Conservation (phyloP, 371 early-diverging fungal genomes). For the Mucor piriformis region DNA sequence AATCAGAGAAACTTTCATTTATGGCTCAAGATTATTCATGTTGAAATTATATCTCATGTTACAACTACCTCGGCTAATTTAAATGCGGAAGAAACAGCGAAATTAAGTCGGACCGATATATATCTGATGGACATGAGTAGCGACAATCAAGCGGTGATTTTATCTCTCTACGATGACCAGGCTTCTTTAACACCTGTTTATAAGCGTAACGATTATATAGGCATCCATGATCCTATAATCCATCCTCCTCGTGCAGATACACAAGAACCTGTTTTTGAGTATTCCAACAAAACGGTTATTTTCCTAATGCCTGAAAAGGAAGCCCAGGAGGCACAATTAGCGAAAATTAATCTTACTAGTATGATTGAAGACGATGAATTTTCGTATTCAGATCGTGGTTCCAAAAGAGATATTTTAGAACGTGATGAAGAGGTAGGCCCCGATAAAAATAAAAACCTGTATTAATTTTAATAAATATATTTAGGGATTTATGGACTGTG, state of each 20-base stretch:
- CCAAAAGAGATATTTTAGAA: slow-evolving; percentile 29
- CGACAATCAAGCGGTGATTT: slow-evolving; percentile 28
- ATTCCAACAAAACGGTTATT: slow-evolving; percentile 31
- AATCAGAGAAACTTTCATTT: slow-evolving; percentile 9
- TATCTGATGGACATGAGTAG: slow-evolving; percentile 39
- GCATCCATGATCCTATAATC: slow-evolving; percentile 19
- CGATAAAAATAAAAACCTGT: neutral
- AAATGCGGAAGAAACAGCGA: slow-evolving; percentile 8
- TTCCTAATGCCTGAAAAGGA: slow-evolving; percentile 49
- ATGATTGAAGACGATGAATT: neutral
- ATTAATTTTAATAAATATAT: neutral
- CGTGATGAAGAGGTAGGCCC: slow-evolving; percentile 39
- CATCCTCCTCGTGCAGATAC: neutral
- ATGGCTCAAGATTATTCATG: slow-evolving; percentile 46
- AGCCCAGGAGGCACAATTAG: slow-evolving; percentile 36
- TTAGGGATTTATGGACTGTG: slow-evolving; percentile 48
- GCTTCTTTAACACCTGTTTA: slow-evolving; percentile 29
- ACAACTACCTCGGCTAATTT: slow-evolving; percentile 5
- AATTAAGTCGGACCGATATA: slow-evolving; percentile 28
- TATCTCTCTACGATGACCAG: slow-evolving; percentile 42
- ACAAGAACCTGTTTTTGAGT: slow-evolving; percentile 34
- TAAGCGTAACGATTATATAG: slow-evolving; percentile 42
- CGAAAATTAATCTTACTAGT: slow-evolving; percentile 25
- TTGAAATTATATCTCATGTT: slow-evolving; percentile 30
- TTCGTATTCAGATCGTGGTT: neutral